Evolutionary conservation across 1,139 yeast species (phyloP).

Genomic region (Nakaseomyces sp.): DNA sequence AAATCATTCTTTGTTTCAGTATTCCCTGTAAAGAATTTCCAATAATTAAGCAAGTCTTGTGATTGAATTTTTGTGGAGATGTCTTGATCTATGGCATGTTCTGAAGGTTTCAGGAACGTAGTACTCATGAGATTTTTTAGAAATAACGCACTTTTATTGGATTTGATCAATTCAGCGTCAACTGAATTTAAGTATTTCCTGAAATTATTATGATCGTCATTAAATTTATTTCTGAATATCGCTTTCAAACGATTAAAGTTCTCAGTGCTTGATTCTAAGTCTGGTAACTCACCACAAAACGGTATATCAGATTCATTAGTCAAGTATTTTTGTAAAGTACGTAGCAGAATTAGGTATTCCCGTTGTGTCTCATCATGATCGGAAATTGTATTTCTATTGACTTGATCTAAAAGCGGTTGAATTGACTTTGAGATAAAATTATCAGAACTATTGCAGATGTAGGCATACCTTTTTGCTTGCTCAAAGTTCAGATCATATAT

Average conservation of each 20-base stretch:
- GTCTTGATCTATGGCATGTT: background rate
- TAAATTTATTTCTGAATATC: slow-evolving; percentile 37
- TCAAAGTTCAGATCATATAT: slow-evolving; percentile 51
- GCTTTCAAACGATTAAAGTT: slow-evolving; percentile 51
- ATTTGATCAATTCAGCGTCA: background rate
- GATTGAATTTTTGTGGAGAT: background rate
- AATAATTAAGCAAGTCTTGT: background rate
- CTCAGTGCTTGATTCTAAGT: slow-evolving; percentile 75
- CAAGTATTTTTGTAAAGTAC: background rate
- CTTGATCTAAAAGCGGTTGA: slow-evolving; percentile 61
- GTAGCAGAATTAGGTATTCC: background rate
- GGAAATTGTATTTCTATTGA: slow-evolving; percentile 48
- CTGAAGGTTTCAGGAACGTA: background rate
- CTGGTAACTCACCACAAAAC: slow-evolving; percentile 69
- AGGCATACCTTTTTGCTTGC: slow-evolving; percentile 56
- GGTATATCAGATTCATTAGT: background rate
- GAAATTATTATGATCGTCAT: background rate
- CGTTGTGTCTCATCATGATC: background rate
- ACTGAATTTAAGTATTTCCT: background rate
- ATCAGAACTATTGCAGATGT: background rate
- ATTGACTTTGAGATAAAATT: slow-evolving; percentile 9
- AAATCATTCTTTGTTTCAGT: background rate
- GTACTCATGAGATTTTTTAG: background rate
- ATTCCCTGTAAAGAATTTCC: background rate
- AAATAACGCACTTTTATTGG: background rate